A percentile compares a stretch with the other conserved stretches of the same genome.
phyloP scores from a whole-genome alignment of 768 basidiomycete genomes.

The Tylopilus sp. region DNA sequence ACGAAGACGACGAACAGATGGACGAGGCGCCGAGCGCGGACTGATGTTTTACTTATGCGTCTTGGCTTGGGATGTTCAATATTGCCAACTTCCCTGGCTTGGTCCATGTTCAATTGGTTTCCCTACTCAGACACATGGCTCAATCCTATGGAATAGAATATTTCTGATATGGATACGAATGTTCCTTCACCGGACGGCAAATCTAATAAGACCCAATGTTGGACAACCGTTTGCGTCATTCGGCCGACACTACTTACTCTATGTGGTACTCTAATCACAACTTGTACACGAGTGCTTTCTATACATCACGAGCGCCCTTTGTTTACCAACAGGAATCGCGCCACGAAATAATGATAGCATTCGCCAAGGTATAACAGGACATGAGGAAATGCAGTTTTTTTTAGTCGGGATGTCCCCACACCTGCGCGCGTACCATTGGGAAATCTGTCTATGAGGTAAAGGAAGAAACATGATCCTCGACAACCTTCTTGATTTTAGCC shows the following conservation, averaged over 20 bases:
- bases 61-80: not conserved
- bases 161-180: not conserved
- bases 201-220: no score
- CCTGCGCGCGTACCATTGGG: conserved; percentile 11
- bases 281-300: no score
- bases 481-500: conserved; percentile 91
- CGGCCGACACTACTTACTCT: no score
- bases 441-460: conserved; percentile 56
- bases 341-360: conserved; percentile 29
- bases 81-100: not conserved
- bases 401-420: conserved; percentile 18
- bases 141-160: not conserved
- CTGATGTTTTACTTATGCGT: conserved; percentile 3
- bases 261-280: no score
- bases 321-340: conserved; percentile 2
- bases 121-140: not conserved
- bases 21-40: conserved; percentile 14
- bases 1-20: conserved; percentile 39
- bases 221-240: no score
- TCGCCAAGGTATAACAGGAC: conserved; percentile 26
- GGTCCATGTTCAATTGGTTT: not conserved
- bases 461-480: conserved; percentile 82
- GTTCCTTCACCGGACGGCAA: not conserved
- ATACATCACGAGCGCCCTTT: not conserved
- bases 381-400: conserved; percentile 17